These are phyloP conservation scores for Eimeria maxima DNA, from an alignment of 169 alveolate genomes.

Conservation along the genomic window DNA sequence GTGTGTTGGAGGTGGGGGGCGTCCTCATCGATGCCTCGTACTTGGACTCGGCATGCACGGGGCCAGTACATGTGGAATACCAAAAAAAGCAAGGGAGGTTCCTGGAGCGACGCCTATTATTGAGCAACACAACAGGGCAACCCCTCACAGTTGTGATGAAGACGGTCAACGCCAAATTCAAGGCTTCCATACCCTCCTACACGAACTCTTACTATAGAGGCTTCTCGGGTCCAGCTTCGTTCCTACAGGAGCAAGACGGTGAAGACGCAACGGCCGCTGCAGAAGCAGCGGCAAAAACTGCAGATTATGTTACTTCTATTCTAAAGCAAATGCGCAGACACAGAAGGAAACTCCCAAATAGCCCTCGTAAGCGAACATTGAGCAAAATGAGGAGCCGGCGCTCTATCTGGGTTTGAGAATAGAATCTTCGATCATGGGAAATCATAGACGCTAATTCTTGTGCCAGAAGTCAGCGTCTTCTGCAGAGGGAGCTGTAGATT, in stretches of 20 bases:
- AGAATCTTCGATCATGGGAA: not conserved
- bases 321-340: conserved; percentile 57
- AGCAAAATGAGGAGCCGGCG: not conserved
- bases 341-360: not conserved
- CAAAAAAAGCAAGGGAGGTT: not conserved
- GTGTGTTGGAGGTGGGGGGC: conserved; percentile 21
- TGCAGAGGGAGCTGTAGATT: not conserved
- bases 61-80: conserved; percentile 5
- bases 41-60: conserved; percentile 21
- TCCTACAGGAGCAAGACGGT: conserved; percentile 42
- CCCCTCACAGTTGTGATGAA: conserved; percentile 63
- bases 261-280: not conserved
- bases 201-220: not conserved
- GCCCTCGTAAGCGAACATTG: not conserved
- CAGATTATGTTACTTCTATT: not conserved
- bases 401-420: not conserved
- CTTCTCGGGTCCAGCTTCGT: conserved; percentile 10
- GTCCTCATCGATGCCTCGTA: conserved; percentile 31
- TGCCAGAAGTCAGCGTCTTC: not conserved
- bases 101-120: not conserved
- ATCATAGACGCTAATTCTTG: not conserved
- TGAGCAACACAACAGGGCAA: not conserved
- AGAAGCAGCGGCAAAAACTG: not conserved
- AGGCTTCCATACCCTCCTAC: not conserved
- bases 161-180: conserved; percentile 41